Conservation (phyloP, 768 basidiomycete genomes). For the Daedalea quercina region DNA sequence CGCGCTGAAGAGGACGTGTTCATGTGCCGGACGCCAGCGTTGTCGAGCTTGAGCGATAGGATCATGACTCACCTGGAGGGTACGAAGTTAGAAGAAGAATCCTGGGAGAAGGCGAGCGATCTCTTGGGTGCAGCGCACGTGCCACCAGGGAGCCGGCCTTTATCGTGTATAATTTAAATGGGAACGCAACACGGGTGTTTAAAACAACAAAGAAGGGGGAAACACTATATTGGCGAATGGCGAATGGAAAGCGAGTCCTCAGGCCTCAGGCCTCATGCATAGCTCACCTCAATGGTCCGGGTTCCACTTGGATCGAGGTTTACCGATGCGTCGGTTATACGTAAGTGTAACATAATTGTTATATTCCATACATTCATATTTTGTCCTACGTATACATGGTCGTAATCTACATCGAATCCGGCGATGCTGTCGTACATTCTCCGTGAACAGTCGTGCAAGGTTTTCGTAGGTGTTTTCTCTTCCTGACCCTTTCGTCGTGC, state of each 20-base stretch:
- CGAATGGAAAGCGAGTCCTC: no score
- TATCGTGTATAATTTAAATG: neutral
- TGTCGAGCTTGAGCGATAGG: neutral
- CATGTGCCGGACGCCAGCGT: neutral
- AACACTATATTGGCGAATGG: no score
- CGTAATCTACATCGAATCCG: neutral
- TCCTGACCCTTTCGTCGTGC: neutral
- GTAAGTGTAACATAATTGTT: neutral
- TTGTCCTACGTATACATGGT: neutral
- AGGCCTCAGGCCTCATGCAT: no score
- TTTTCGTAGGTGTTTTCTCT: neutral
- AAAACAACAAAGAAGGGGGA: no score
- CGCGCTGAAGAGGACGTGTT: neutral
- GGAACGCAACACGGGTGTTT: no score
- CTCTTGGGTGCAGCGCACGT: neutral
- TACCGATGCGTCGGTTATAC: neutral
- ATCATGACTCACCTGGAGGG: neutral
- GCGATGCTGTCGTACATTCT: neutral
- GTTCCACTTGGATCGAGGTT: no score
- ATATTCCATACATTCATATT: neutral
- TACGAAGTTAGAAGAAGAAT: neutral
- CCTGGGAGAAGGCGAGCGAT: neutral
- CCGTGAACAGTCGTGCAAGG: neutral
- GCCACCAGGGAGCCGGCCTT: neutral
- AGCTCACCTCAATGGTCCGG: no score